phyloP scores from a whole-genome alignment of 2,329 filamentous ascomycete genomes.

The Beauveria bassiana region DNA sequence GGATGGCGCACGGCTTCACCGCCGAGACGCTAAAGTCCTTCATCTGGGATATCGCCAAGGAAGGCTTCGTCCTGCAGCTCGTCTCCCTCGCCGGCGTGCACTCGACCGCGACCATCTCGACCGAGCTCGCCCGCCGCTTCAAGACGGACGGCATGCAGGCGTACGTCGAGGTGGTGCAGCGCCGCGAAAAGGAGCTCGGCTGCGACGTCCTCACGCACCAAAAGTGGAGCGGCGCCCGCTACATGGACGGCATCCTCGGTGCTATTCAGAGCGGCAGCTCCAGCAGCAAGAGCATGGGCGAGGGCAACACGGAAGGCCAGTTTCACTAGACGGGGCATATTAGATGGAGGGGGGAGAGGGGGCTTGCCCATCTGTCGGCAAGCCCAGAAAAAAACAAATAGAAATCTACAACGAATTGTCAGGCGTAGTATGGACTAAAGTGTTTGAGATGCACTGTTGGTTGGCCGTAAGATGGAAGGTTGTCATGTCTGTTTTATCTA shows the following conservation, averaged over 20 bases:
- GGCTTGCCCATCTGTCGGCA: too few species aligned
- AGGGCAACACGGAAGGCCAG: slow-evolving; percentile 80
- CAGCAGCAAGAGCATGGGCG: slow-evolving; percentile 86
- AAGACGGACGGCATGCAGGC: slow-evolving; percentile 92
- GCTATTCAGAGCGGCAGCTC: slow-evolving; percentile 88
- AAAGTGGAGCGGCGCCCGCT: slow-evolving; percentile 64
- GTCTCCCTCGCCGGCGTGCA: slow-evolving; percentile 60
- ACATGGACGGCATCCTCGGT: slow-evolving; percentile 85
- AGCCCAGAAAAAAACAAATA: background rate
- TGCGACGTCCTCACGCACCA: slow-evolving; percentile 94
- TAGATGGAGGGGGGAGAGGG: too few species aligned
- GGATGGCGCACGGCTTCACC: slow-evolving; percentile 91
- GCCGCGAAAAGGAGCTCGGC: slow-evolving; percentile 79
- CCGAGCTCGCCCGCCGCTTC: slow-evolving; percentile 74
- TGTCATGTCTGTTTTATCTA: too few species aligned
- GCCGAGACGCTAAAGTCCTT: slow-evolving; percentile 78
- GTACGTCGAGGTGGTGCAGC: slow-evolving; percentile 90
- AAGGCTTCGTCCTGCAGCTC: slow-evolving; percentile 68
- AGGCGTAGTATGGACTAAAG: too few species aligned
- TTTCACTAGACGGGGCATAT: slow-evolving; percentile 31
- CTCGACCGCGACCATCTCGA: slow-evolving; percentile 55
- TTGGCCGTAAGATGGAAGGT: too few species aligned
- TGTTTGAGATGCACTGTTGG: too few species aligned
- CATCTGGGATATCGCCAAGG: slow-evolving; percentile 90
- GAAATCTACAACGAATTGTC: too few species aligned